phyloP scores from a whole-genome alignment of 768 basidiomycete species.

The Astraeus odoratus region DNA sequence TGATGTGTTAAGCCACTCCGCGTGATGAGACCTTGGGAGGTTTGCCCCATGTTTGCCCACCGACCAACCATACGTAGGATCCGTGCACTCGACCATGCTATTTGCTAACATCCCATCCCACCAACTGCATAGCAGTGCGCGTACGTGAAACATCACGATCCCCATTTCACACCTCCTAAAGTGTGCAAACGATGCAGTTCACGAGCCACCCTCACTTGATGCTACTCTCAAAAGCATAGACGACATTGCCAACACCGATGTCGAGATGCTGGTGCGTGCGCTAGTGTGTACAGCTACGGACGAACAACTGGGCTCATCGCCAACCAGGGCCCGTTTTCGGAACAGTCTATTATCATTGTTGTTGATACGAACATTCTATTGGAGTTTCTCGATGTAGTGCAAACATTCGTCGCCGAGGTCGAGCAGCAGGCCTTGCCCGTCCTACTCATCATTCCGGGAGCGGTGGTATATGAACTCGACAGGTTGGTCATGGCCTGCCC shows the following conservation, averaged over 20 bases:
- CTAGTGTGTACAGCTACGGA: background rate
- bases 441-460: slow-evolving; percentile 62
- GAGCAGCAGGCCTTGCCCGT: slow-evolving; percentile 45
- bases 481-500: slow-evolving; percentile 34
- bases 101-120: no score
- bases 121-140: no score
- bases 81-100: no score
- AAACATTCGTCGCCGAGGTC: slow-evolving; percentile 57
- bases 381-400: slow-evolving; percentile 56
- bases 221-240: slow-evolving; percentile 47
- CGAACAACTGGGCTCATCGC: background rate
- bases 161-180: background rate
- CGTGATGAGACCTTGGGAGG: no score
- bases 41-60: no score
- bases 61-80: no score
- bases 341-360: slow-evolving; percentile 45
- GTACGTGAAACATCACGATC: slow-evolving; percentile 5
- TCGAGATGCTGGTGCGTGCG: slow-evolving; percentile 62
- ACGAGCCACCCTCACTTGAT: slow-evolving; percentile 14
- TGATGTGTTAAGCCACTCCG: no score
- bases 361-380: slow-evolving; percentile 78
- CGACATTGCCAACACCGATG: slow-evolving; percentile 54
- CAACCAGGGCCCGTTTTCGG: slow-evolving; percentile 35
- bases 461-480: slow-evolving; percentile 74
- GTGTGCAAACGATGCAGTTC: slow-evolving; percentile 4